Base-by-base conservation (phyloP, 2,329 filamentous ascomycete genomes). In the Colletotrichum cordylinicola region DNA sequence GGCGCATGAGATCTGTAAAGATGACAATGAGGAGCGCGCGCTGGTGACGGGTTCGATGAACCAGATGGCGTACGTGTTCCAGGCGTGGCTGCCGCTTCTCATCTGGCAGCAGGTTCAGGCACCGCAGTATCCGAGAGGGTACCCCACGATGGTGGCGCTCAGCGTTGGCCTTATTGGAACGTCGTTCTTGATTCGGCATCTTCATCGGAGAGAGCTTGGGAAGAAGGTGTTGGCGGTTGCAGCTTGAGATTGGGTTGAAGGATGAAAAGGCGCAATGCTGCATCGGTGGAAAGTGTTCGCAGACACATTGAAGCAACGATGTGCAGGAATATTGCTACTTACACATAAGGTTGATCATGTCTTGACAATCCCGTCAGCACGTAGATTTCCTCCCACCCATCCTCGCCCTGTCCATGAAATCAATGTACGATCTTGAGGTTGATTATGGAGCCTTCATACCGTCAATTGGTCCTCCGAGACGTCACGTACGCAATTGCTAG, bases 1-100 rank as follows among this genome's bases (percentile, higher is more conserved):
- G 88, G 87, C 87, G 0, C 86, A 89, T 74, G 88, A 89, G 79
- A 88, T 89, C 56, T 89, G 87, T 79, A 83, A 82, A 48, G 86
- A 85, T 13, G 87, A 89, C 75, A 89, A 92, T 70, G 92, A 94
- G 81, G 93, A 94, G 83, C 86, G 92, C 12, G 92, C 93, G 0
- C 84, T 95, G 6, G 91, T 94, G 1, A 88, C 93, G 1, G 93
- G 87, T 0, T 84, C 87, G 18, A 94, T 94, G 91, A 94, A 94
- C 75, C 89, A 93, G 80, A 89, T 94, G 85, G 92, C 92, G 0
- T 94, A 94, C 75, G 91, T 94, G 2, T 83, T 95, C 58, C 92
- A 94, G 80, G 91, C 92, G 0, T 94, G 93, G 93, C 81, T 95
- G 56, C 93, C 93, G 8, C 86, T 93, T 37, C 80, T 93, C 10